Conservation (phyloP, 306 rosid species). For the Quillaja saponaria region DNA sequence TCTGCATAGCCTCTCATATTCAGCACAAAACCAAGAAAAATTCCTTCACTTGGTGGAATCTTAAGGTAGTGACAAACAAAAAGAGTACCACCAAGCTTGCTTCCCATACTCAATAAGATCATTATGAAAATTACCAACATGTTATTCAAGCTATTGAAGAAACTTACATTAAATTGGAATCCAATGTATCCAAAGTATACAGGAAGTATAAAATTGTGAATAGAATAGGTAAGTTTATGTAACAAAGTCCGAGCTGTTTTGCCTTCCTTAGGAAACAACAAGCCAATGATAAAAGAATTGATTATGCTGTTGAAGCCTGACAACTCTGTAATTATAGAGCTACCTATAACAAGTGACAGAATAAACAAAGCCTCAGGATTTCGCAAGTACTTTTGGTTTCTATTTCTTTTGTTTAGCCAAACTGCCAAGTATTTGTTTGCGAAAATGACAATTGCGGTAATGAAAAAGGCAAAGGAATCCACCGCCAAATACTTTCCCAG, state of each 20-base stretch:
- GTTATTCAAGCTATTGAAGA: constrained; percentile 28
- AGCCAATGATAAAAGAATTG: constrained; percentile 40
- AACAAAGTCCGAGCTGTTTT: constrained; percentile 50
- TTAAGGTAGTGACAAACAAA: constrained; percentile 56
- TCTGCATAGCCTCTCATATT: constrained; percentile 94
- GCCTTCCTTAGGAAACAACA: constrained; percentile 50
- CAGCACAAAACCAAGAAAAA: constrained; percentile 71
- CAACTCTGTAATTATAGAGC: constrained; percentile 47
- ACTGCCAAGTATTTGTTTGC: constrained; percentile 49
- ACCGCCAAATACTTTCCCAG: not conserved
- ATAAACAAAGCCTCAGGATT: constrained; percentile 64
- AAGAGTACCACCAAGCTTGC: constrained; percentile 82
- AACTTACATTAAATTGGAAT: constrained; percentile 61
- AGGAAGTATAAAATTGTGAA: constrained; percentile 53
- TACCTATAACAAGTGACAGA: constrained; percentile 49
- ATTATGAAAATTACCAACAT: constrained; percentile 30
- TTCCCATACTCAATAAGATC: constrained; percentile 59
- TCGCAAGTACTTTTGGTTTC: constrained; percentile 66
- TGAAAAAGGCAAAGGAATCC: constrained; percentile 25
- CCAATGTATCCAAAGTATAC: constrained; percentile 64
- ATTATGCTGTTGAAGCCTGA: constrained; percentile 36
- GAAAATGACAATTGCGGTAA: constrained; percentile 8
- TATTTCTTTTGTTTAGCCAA: constrained; percentile 63
- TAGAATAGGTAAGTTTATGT: constrained; percentile 48
- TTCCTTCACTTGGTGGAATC: constrained; percentile 67